Evolutionary conservation across 768 basidiomycete genomes (phyloP).

Genomic region (Psilocybe sp.): DNA sequence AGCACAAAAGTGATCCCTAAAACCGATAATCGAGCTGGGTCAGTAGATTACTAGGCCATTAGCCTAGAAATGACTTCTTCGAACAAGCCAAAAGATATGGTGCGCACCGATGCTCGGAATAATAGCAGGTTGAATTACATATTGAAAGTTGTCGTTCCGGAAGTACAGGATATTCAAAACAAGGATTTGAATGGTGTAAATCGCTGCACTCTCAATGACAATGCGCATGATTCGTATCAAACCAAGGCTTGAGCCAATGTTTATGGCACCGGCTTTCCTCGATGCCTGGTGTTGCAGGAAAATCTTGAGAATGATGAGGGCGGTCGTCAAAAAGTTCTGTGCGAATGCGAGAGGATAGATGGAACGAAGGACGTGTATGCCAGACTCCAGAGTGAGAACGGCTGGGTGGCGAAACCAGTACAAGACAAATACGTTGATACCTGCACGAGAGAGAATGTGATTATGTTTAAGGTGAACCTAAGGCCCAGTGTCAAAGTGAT

Average conservation of each 20-base stretch:
- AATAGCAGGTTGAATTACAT: conserved; percentile 18
- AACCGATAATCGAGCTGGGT: too few species aligned
- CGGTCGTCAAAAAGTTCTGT: conserved; percentile 27
- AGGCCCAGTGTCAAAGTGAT: too few species aligned
- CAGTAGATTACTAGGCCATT: too few species aligned
- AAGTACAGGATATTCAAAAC: conserved; percentile 20
- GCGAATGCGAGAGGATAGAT: conserved; percentile 24
- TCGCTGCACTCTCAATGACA: conserved; percentile 22
- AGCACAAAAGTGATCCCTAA: too few species aligned
- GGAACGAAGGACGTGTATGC: conserved; percentile 13
- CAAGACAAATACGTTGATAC: conserved; percentile 17
- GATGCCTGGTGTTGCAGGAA: conserved; percentile 24
- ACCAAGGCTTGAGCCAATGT: conserved; percentile 6
- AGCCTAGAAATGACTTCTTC: too few species aligned
- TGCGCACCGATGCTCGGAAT: conserved; percentile 21
- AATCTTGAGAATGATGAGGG: conserved; percentile 25
- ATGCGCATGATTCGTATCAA: conserved; percentile 16
- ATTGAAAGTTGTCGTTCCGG: conserved; percentile 12
- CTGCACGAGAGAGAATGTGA: conserved; percentile 1
- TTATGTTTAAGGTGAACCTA: too few species aligned
- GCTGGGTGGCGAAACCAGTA: conserved; percentile 23
- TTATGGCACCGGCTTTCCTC: conserved; percentile 13
- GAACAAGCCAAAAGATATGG: too few species aligned
- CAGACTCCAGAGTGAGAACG: conserved; percentile 1
- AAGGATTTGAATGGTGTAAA: conserved; percentile 22